Evolutionary conservation across 495 filamentous ascomycete genomes (phyloP), one percentile per base, ranked within the genome.

Genomic region (Penicillium angulare): DNA sequence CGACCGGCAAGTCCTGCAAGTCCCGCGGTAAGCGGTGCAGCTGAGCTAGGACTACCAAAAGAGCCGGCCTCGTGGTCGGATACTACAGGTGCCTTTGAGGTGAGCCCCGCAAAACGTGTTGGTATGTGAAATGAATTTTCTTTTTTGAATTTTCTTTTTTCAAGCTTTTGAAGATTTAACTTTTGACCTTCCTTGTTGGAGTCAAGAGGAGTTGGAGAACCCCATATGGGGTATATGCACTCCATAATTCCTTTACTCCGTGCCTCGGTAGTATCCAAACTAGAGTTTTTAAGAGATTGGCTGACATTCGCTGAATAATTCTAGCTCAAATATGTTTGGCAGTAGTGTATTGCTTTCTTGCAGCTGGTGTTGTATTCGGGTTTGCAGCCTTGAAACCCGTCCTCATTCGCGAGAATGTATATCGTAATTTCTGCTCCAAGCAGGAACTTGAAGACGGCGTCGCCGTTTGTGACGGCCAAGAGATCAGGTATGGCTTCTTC

Each of bases 341-440:
- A 12, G 86, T 92, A 2, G 56, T 90, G 1, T 92, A 90, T 66
- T 96, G 90, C 69, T 81, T 96, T 33, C 77, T 95, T 32, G 80
- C 88, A 1, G 87, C 86, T 3, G 86, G 86, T 1, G 75, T 87
- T 44, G 83, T 88, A 4, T 90, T 89, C 63, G 86, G 86, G 5
- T 90, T 85, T 65, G 86, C 86, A 3, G 86, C 86, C 5, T 68
- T 90, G 40, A 90, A 88, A 56, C 86, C 86, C 0, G 76, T 89
- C 2, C 61, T 89, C 23, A 74, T 89, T 23, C 66, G 74, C 9
- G 83, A 88, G 61, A 80, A 81, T 1, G 84, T 88, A 5, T 89
- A 88, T 59, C 69, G 74, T 18, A 68, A 85, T 20, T 59, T 69
- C 20, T 89, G 86, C 53, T 79, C 79, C 10, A 38, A 62, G 39